phyloP scores from a whole-genome alignment of 2,329 filamentous ascomycete genomes.

The Ophiostoma australiae region DNA sequence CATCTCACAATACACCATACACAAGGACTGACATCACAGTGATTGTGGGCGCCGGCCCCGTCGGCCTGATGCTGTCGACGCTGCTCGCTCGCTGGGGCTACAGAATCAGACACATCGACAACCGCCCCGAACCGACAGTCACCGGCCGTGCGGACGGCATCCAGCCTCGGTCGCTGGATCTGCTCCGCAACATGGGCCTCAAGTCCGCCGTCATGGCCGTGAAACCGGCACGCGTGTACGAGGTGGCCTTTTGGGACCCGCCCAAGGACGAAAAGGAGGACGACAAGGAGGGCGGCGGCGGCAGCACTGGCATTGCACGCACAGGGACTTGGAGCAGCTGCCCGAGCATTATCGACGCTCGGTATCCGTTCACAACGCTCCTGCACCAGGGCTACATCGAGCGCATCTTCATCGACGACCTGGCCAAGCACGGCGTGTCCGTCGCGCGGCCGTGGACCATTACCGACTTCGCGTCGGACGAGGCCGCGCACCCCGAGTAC shows the following conservation, averaged over 20 bases:
- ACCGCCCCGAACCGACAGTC: slow-evolving; percentile 73
- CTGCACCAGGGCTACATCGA: slow-evolving; percentile 69
- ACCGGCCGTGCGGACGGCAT: slow-evolving; percentile 90
- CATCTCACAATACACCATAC: too few species aligned
- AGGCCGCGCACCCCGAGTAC: slow-evolving; percentile 51
- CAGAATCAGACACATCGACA: slow-evolving; percentile 92
- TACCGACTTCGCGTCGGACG: slow-evolving; percentile 55
- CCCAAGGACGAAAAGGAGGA: slow-evolving; percentile 36
- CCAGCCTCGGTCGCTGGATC: slow-evolving; percentile 80
- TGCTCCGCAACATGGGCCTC: slow-evolving; percentile 82
- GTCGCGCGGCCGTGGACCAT: slow-evolving; percentile 64
- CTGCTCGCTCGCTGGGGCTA: slow-evolving; percentile 90
- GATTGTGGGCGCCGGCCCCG: slow-evolving; percentile 83
- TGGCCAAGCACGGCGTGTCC: slow-evolving; percentile 55
- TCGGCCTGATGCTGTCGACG: slow-evolving; percentile 80
- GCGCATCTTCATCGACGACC: slow-evolving; percentile 61
- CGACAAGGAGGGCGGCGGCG: slow-evolving; percentile 30
- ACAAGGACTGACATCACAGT: slow-evolving; percentile 45
- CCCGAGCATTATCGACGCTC: slow-evolving; percentile 72
- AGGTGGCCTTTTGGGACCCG: slow-evolving; percentile 70
- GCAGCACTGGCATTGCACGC: slow-evolving; percentile 54
- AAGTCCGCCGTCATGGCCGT: slow-evolving; percentile 85
- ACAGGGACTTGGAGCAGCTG: slow-evolving; percentile 81
- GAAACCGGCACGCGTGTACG: slow-evolving; percentile 79
- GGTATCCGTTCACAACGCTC: slow-evolving; percentile 66